Percentiles rank a stretch among this genome's conserved stretches.
phyloP scores from a whole-genome alignment of 2,329 filamentous ascomycete genomes.

The Cladosporium sp. region DNA sequence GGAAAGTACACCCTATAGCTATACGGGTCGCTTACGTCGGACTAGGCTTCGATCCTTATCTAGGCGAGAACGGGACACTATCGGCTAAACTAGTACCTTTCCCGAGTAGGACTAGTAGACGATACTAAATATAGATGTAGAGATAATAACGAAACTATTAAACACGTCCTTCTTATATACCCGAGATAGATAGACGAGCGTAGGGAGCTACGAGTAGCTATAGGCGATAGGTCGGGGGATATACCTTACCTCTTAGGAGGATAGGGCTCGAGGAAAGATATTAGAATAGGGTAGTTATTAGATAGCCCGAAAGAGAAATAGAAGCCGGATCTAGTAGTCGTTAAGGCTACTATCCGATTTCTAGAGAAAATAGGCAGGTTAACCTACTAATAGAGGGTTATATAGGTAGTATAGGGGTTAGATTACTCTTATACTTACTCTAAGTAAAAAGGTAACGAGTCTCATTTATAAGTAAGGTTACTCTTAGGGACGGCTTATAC shows the following conservation, averaged over 20 bases:
- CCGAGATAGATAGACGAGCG: neutral
- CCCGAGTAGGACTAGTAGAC: neutral
- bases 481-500: neutral
- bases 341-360: constrained; percentile 1
- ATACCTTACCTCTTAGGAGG: neutral
- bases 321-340: neutral
- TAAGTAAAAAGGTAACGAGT: neutral
- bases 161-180: neutral
- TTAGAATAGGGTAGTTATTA: constrained; percentile 1
- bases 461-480: neutral
- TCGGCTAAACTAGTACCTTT: neutral
- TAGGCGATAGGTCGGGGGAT: neutral
- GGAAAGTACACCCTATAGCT: constrained; percentile 38
- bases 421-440: neutral
- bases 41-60: neutral
- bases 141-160: neutral
- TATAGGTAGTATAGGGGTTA: neutral
- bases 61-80: neutral
- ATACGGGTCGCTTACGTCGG: constrained; percentile 67
- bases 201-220: neutral
- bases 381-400: neutral
- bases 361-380: neutral
- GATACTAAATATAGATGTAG: neutral
- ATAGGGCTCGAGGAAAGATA: neutral
- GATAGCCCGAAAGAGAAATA: constrained; percentile 3